Conservation (phyloP, 2,329 filamentous ascomycete genomes). For the Cytospora mali region DNA sequence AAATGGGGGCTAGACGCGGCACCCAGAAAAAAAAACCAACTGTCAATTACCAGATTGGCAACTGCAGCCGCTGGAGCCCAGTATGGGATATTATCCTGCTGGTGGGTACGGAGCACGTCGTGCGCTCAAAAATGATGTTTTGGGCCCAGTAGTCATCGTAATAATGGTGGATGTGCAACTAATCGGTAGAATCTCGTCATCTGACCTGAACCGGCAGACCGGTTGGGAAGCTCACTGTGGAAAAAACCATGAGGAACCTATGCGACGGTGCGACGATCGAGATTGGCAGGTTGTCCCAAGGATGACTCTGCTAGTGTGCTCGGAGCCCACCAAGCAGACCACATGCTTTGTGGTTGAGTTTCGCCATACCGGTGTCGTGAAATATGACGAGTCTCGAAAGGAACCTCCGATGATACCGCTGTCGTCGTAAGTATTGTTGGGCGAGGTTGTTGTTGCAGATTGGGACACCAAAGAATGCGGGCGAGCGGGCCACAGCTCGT, state of each 20-base stretch:
- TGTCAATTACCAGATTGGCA: conserved; percentile 5
- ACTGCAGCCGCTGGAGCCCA: conserved; percentile 7
- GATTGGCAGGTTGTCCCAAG: conserved; percentile 17
- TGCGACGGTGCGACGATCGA: conserved; percentile 10
- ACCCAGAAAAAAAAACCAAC: conserved; percentile 3
- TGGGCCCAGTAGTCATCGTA: neutral
- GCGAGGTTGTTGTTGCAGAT: neutral
- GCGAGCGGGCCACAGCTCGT: neutral
- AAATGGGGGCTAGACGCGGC: neutral
- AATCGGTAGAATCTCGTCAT: conserved; percentile 10
- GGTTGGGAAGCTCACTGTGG: conserved; percentile 5
- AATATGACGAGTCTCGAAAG: neutral
- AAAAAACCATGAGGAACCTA: conserved; percentile 1
- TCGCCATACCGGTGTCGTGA: neutral
- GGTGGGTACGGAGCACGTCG: conserved; percentile 1
- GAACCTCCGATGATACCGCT: neutral
- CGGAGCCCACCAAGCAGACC: neutral
- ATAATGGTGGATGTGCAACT: neutral
- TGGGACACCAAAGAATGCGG: neutral
- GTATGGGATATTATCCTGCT: neutral
- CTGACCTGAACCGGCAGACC: conserved; percentile 9
- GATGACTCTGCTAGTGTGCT: conserved; percentile 12
- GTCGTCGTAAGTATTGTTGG: neutral
- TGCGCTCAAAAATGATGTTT: conserved; percentile 2
- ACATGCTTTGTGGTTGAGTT: neutral